Base-by-base conservation (phyloP, 805 yeast species). In the Maudiozyma serrabonitensis region DNA sequence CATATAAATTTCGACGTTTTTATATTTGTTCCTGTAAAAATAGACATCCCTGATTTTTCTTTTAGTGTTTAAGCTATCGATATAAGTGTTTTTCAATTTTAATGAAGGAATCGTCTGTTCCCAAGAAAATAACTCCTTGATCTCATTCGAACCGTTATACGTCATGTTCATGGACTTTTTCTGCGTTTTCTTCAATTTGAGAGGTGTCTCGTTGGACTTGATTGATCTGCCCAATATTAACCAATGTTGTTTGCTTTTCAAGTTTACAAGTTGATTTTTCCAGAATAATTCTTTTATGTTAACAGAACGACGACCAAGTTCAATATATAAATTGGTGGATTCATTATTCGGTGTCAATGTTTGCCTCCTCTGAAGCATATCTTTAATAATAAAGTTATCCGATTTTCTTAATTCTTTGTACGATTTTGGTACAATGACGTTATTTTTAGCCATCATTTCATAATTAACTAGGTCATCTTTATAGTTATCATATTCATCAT, bases 231-330 rank as follows among this genome's bases (percentile, higher is more conserved):
- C 66, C 19, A 58, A 26, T n/a, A 57, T 52, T 4, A 51, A 46
- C 67, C 67, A 63, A 50, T 57, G 64, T 34, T 57, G 59, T 35
- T 34, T 45, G 41, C 62, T 55, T 46, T 58, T 61, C 31, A 62
- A 40, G 9, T 49, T 16, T 12, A 54, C 15, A 2, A 63, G 46
- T 28, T 56, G 58, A 13, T 41, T 45, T 43, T 52, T 56, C 56
- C 58, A 54, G 42, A 43, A 54, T 6, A 56, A 19, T 13, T 37
- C 37, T 6, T 37, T 38, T 40, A n/a, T 43, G 3, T 26, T 23
- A 23, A 8, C 19, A 16, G 23, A 23, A 39, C 31, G 25, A 9
- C 13, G 19, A n/a, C 31, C 15, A 11, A 28, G 16, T 16, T 50
- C 16, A 5, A 39, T 39, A 8, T 5, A 21, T 23, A 39, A 18